Base-by-base conservation (phyloP, 495 filamentous ascomycete genomes). In the Hypoxylon fuscum region DNA sequence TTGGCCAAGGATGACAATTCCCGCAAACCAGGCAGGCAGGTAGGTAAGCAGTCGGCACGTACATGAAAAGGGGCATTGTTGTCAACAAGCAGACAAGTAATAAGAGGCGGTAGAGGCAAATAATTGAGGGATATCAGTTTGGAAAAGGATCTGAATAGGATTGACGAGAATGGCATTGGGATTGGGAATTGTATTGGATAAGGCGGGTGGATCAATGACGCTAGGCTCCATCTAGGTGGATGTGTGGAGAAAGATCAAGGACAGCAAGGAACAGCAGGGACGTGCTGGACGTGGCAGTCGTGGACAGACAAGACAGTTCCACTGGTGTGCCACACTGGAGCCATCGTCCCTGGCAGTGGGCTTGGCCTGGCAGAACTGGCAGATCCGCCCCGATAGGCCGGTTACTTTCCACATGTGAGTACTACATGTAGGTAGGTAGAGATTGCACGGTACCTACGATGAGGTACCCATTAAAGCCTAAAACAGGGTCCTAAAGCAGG, bases 201-300 rank as follows among this genome's bases (percentile, higher is more conserved):
- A 52, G 6, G 27, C 25, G n/a, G 21, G 21, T 32, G 20, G 54
- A 43, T 40, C 14, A 43, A 22, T 18, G 45, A 32, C 17, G 29
- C 55, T 64, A 59, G 35, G 21, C 55, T 49, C 25, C 9, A 55
- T 64, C 35, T 49, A 25, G 44, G 43, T 54, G 48, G 49, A 46
- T 55, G 49, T 59, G 55, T 59, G 50, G 62, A 59, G 55, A 53
- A 48, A 35, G 22, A 51, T 21, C 44, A 43, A 55, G 62, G 62
- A n/a, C n/a, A n/a, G n/a, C n/a, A n/a, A n/a, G n/a, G n/a, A n/a
- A n/a, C n/a, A n/a, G n/a, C n/a, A n/a, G n/a, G n/a, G n/a, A n/a
- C n/a, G n/a, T n/a, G n/a, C n/a, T n/a, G n/a, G n/a, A 65, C 62
- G 62, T 65, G 62, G 62, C 62, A 65, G 62, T 18, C 35, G 59